These are phyloP conservation scores for Penicillium sp. DNA, from an alignment of 2,329 filamentous ascomycete species.

Conservation along the genomic window DNA sequence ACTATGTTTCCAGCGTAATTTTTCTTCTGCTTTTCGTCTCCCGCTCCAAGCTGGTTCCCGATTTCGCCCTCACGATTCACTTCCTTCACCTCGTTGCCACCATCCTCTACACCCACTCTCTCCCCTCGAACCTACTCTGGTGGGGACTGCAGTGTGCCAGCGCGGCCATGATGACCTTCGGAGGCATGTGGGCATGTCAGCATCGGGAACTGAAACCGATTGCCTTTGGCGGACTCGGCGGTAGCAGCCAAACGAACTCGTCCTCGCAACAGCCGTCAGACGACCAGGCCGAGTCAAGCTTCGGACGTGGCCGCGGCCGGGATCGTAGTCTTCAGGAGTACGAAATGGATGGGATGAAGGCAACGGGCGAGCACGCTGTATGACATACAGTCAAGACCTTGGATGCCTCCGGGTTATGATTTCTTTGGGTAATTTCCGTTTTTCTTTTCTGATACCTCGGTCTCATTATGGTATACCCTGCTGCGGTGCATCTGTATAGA, in stretches of 20 bases:
- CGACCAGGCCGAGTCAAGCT: slow-evolving; percentile 23
- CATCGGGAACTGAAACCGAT: slow-evolving; percentile 88
- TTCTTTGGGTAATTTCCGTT: slow-evolving; percentile 3
- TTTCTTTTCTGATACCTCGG: slow-evolving; percentile 8
- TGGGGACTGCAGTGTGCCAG: slow-evolving; percentile 69
- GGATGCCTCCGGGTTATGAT: slow-evolving; percentile 16
- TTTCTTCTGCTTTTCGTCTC: slow-evolving; percentile 80
- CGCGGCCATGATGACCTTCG: slow-evolving; percentile 61
- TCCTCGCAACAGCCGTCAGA: slow-evolving; percentile 16
- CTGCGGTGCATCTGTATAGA: slow-evolving; percentile 31
- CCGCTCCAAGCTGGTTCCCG: slow-evolving; percentile 88
- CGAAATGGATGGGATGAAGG: slow-evolving; percentile 37
- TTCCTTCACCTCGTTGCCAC: slow-evolving; percentile 76
- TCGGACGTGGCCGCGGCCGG: slow-evolving; percentile 33
- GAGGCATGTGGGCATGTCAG: slow-evolving; percentile 87
- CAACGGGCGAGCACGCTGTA: slow-evolving; percentile 29
- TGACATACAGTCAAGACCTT: slow-evolving; percentile 17
- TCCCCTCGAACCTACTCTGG: slow-evolving; percentile 82
- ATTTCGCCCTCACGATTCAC: slow-evolving; percentile 89
- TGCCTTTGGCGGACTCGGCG: slow-evolving; percentile 67
- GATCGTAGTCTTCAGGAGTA: slow-evolving; percentile 33
- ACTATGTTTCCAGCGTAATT: slow-evolving; percentile 61
- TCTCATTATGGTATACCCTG: slow-evolving; percentile 31
- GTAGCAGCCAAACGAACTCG: slow-evolving; percentile 17
- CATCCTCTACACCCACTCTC: slow-evolving; percentile 70